phyloP scores from a whole-genome alignment of 176 grass and related monocot genomes.

The Areca catechu region DNA sequence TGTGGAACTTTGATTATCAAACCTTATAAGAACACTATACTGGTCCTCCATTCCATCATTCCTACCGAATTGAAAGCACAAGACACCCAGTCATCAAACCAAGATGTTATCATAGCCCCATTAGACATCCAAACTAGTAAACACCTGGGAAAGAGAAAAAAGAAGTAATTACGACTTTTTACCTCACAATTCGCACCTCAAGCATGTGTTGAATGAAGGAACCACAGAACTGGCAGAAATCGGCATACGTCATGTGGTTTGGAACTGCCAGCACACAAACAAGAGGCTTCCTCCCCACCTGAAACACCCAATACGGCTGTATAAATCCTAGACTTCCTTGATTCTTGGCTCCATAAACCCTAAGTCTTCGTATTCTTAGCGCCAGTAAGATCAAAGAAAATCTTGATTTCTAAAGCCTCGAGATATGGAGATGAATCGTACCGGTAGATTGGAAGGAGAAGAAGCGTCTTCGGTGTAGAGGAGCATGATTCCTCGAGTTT shows the following conservation, averaged over 20 bases:
- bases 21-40: conserved; percentile 82
- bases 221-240: conserved; percentile 80
- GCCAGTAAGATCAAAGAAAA: conserved; percentile 7
- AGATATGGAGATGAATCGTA: conserved; percentile 11
- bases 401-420: background rate
- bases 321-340: background rate
- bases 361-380: background rate
- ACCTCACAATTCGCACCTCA: conserved; percentile 97
- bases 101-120: too few species aligned
- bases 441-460: conserved; percentile 35
- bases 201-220: conserved; percentile 63
- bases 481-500: conserved; percentile 71
- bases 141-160: conserved; percentile 6
- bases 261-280: conserved; percentile 78
- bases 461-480: conserved; percentile 40
- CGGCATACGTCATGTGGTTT: conserved; percentile 90
- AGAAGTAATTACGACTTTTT: background rate
- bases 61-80: conserved; percentile 17
- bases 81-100: too few species aligned
- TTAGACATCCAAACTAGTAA: background rate
- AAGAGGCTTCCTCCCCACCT: conserved; percentile 72
- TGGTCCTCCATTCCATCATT: conserved; percentile 71
- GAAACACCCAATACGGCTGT: background rate
- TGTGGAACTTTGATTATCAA: conserved; percentile 54
- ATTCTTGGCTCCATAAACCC: background rate